A percentile compares a stretch with the other conserved stretches of the same genome.
Conservation (phyloP, 805 yeast genomes). For the Barnettozyma vustinii region DNA sequence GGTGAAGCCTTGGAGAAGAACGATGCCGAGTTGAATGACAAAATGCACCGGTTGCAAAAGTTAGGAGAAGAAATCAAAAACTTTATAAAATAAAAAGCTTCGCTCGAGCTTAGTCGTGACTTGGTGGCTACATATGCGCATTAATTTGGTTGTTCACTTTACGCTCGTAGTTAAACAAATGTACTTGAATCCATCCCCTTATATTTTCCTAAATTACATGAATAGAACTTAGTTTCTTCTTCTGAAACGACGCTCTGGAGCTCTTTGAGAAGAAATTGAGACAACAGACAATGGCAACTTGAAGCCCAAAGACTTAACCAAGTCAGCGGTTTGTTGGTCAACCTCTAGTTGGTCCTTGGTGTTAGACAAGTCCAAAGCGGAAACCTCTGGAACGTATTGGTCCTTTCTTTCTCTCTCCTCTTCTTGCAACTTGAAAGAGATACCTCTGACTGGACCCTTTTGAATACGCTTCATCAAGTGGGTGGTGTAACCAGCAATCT, state of each 20-base stretch:
- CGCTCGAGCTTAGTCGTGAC: neutral
- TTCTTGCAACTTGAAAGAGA: slow-evolving; percentile 99
- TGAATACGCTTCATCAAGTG: slow-evolving; percentile 99
- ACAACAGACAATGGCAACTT: slow-evolving; percentile 80
- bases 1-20: slow-evolving; percentile 29
- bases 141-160: too few species aligned
- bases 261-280: slow-evolving; percentile 85
- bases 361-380: slow-evolving; percentile 97
- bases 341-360: slow-evolving; percentile 95
- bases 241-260: slow-evolving; percentile 82
- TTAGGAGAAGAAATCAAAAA: slow-evolving; percentile 37
- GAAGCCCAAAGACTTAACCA: slow-evolving; percentile 92
- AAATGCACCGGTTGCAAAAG: slow-evolving; percentile 33
- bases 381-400: slow-evolving; percentile 99
- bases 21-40: slow-evolving; percentile 29
- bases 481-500: slow-evolving; percentile 99
- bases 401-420: slow-evolving; percentile 99
- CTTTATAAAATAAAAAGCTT: slow-evolving; percentile 22
- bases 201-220: slow-evolving; percentile 6
- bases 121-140: too few species aligned
- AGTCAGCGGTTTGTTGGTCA: slow-evolving; percentile 93
- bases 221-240: slow-evolving; percentile 63
- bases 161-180: neutral
- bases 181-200: slow-evolving; percentile 3
- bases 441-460: slow-evolving; percentile 99